A percentile compares a stretch with the other conserved stretches of the same genome.
Evolutionary conservation across 1,284 basidiomycete genomes (phyloP).

Genomic region (Mycena citricolor): DNA sequence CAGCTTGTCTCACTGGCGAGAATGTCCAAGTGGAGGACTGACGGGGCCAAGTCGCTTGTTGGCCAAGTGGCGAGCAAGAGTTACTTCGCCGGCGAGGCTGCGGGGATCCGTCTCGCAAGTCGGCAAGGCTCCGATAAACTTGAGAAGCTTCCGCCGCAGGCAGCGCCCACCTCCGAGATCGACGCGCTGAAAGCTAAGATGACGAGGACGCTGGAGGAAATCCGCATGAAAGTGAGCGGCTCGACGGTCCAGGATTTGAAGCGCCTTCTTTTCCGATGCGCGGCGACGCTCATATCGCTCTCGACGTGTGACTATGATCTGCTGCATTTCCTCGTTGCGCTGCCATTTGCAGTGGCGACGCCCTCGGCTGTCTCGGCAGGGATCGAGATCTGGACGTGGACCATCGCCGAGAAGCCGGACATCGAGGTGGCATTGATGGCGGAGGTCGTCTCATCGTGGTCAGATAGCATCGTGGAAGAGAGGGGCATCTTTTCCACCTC

Average conservation of each 20-base stretch:
- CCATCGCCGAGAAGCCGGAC: conserved; percentile 85
- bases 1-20: conserved; percentile 69
- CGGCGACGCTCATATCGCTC: conserved; percentile 74
- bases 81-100: conserved; percentile 85
- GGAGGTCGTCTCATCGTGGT: conserved; percentile 89
- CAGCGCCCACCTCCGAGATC: conserved; percentile 59
- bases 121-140: conserved; percentile 52
- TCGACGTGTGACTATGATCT: conserved; percentile 81
- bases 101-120: conserved; percentile 72
- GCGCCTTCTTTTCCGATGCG: conserved; percentile 85
- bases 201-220: conserved; percentile 62
- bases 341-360: conserved; percentile 90
- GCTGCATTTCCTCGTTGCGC: conserved; percentile 82
- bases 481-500: conserved; percentile 82
- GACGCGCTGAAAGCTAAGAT: conserved; percentile 72
- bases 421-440: conserved; percentile 75
- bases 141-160: conserved; percentile 60
- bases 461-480: conserved; percentile 71
- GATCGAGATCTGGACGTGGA: conserved; percentile 96
- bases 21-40: conserved; percentile 62
- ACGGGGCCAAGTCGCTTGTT: conserved; percentile 74
- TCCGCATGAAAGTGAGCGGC: conserved; percentile 68
- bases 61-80: conserved; percentile 85
- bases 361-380: conserved; percentile 85
- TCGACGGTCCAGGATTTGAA: conserved; percentile 81